Evolutionary conservation across 768 basidiomycete genomes (phyloP), one percentile per base, ranked within the genome.

Genomic region (Harrya chromipes): DNA sequence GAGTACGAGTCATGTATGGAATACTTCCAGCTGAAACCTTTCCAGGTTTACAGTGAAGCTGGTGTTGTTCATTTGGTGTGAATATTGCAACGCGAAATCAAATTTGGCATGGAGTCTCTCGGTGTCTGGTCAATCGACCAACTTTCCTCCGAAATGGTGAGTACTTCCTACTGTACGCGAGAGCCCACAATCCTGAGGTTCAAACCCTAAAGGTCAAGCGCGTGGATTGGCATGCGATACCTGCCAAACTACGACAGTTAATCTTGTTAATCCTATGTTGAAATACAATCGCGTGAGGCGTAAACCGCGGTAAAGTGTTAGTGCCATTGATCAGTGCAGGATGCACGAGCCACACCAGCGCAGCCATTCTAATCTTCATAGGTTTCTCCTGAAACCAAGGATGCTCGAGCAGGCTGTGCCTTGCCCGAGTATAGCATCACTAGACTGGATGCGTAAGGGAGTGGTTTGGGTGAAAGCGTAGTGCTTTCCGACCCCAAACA

Each of bases 61-160:
- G 88, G 88, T 0, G 87, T 87, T 24, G 69, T 78, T 16, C 86
- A 83, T 64, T 67, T 82, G 37, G 73, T 84, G 24, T 76, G 75
- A 31, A 84, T 94, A 33, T 65, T 94, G 43, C 74, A 85, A 60
- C 81, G 81, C 37, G 92, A 94, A 70, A 91, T 94, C 41, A 63
- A 81, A 20, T 81, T 81, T 10, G 80, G 80, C 4, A 90, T 95
- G 89, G 70, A 82, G 49, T 73, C 90, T 19, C 65, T 91, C 6
- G 93, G 93, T 29, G 89, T 80, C 31, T 73, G 74, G 39, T 79
- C 70, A 35, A 64, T 94, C 1, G 68, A 74, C 4, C 82, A 91
- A 46, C 72, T 94, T 29, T 77, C 71, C 23, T 87, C 90, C 1
- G 84, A 87, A 58, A 78, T 93, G 82, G 89, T 88, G 62, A 49